Evolutionary conservation across 1,284 basidiomycete species (phyloP).

Genomic region (Albatrellus sp.): DNA sequence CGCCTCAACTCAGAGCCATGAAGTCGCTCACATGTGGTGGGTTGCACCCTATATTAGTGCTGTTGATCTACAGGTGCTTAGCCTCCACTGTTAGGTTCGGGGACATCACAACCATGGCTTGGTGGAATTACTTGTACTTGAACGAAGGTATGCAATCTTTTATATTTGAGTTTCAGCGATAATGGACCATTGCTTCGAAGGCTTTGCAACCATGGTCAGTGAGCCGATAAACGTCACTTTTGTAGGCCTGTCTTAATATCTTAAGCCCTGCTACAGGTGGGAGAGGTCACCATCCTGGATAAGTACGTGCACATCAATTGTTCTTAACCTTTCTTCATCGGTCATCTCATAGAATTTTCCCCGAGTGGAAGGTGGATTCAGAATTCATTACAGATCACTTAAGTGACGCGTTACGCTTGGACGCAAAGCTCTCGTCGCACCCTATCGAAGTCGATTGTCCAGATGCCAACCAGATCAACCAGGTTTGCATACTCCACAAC

Average conservation of each 20-base stretch:
- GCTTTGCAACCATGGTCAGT: slow-evolving; percentile 72
- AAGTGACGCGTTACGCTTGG: slow-evolving; percentile 63
- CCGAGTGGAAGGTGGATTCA: slow-evolving; percentile 67
- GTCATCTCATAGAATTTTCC: slow-evolving; percentile 41
- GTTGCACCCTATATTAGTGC: slow-evolving; percentile 12
- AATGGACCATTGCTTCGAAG: slow-evolving; percentile 27
- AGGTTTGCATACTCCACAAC: slow-evolving; percentile 26
- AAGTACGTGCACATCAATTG: slow-evolving; percentile 14
- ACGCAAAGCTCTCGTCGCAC: slow-evolving; percentile 87
- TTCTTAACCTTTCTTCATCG: too few relatives aligned
- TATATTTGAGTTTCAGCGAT: not conserved
- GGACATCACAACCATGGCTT: slow-evolving; percentile 86
- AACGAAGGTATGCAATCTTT: slow-evolving; percentile 46
- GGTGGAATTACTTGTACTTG: slow-evolving; percentile 88
- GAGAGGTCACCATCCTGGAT: slow-evolving; percentile 85
- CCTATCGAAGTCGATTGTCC: slow-evolving; percentile 91
- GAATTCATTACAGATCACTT: slow-evolving; percentile 57
- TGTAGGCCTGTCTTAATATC: not conserved
- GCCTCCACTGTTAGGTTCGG: slow-evolving; percentile 47
- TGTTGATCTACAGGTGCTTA: slow-evolving; percentile 1
- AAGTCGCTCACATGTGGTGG: slow-evolving; percentile 77
- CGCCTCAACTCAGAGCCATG: slow-evolving; percentile 72
- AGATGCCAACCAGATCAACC: slow-evolving; percentile 78
- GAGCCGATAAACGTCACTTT: not conserved
- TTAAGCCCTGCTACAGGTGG: slow-evolving; percentile 41